A percentile compares a stretch with the other conserved stretches of the same genome.
Conservation (phyloP, 768 basidiomycete species). For the Phanerochaete sordida region DNA sequence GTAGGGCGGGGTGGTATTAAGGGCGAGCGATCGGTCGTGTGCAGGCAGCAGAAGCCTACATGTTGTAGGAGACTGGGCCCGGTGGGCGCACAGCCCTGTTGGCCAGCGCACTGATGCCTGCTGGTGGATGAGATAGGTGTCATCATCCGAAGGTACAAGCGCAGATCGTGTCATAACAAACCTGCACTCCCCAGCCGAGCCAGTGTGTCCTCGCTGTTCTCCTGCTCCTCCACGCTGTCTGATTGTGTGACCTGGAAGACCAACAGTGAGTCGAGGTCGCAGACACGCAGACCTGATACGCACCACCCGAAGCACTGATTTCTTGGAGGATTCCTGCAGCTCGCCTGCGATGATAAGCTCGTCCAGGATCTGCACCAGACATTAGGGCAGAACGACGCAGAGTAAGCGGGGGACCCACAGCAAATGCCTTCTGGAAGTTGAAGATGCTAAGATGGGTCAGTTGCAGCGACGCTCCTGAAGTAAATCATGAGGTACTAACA, state of each 20-base stretch:
- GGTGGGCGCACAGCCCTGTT: slow-evolving; percentile 10
- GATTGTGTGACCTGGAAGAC: slow-evolving; percentile 75
- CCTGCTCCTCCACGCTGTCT: slow-evolving; percentile 81
- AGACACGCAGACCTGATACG: slow-evolving; percentile 8
- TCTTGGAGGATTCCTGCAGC: slow-evolving; percentile 88
- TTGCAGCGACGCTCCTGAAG: too few relatives aligned
- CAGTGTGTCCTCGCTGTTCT: slow-evolving; percentile 78
- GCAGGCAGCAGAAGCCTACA: not conserved
- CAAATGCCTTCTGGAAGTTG: slow-evolving; percentile 96
- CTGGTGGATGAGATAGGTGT: not conserved
- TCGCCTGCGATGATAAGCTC: slow-evolving; percentile 94
- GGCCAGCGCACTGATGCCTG: slow-evolving; percentile 13
- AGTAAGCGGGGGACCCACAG: slow-evolving; percentile 42
- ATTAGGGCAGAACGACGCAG: not conserved
- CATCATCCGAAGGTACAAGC: not conserved
- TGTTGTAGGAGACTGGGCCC: slow-evolving; percentile 12
- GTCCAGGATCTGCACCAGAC: slow-evolving; percentile 64
- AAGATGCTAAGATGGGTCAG: slow-evolving; percentile 71
- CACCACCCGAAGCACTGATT: slow-evolving; percentile 59
- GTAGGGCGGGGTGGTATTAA: not conserved
- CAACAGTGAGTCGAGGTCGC: not conserved
- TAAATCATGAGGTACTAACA: too few relatives aligned
- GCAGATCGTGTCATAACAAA: slow-evolving; percentile 8
- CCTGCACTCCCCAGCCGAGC: slow-evolving; percentile 41
- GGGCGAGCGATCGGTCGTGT: not conserved